phyloP scores from a whole-genome alignment of 2,329 filamentous ascomycete genomes.

The Botrytis squamosa region DNA sequence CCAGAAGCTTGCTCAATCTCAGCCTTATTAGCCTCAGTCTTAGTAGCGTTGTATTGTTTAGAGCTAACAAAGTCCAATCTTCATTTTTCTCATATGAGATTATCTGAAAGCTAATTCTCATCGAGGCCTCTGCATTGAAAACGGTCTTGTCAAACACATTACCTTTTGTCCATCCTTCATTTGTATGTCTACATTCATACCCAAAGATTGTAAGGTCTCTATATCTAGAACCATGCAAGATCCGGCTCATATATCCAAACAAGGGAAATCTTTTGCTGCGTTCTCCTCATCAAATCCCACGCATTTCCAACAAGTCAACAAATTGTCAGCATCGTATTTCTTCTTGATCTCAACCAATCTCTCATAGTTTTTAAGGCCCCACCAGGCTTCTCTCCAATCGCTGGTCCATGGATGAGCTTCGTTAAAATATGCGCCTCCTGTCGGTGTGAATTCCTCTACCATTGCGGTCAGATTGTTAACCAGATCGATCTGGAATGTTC shows the following conservation, averaged over 20 bases:
- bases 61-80: neutral
- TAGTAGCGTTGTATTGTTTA: neutral
- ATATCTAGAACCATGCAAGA: neutral
- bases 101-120: neutral
- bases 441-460: constrained; percentile 20
- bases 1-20: neutral
- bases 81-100: neutral
- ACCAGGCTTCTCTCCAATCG: constrained; percentile 28
- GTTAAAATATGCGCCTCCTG: constrained; percentile 28
- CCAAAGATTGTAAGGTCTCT: neutral
- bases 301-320: constrained; percentile 30
- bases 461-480: constrained; percentile 5
- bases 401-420: constrained; percentile 26
- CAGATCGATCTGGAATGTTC: constrained; percentile 1
- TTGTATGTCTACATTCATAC: neutral
- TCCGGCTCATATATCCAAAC: neutral
- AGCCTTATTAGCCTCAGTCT: neutral
- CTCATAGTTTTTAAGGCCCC: constrained; percentile 26
- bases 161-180: neutral
- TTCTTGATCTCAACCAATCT: constrained; percentile 27
- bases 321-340: constrained; percentile 28
- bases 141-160: neutral
- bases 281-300: constrained; percentile 26
- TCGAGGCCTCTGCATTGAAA: neutral
- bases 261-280: constrained; percentile 21